Conservation (phyloP, 306 rosid species). For the Phaseolus lunatus region DNA sequence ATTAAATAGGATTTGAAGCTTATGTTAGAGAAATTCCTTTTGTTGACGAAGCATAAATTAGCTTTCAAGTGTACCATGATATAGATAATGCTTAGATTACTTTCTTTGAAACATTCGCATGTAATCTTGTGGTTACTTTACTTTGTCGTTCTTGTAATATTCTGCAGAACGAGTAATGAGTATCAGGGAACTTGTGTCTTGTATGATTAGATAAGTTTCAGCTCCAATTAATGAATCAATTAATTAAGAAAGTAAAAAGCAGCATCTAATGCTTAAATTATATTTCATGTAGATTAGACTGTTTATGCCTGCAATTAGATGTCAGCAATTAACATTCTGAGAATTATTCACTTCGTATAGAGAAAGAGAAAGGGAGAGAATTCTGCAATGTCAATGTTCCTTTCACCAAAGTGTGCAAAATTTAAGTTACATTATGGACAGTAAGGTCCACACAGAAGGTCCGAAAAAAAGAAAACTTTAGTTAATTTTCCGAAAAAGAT, state of each 20-base stretch:
- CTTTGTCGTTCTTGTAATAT: neutral
- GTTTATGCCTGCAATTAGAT: slow-evolving; percentile 7
- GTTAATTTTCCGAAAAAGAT: slow-evolving; percentile 34
- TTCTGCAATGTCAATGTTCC: slow-evolving; percentile 33
- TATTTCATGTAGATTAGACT: slow-evolving; percentile 18
- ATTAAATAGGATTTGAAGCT: neutral
- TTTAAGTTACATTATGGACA: slow-evolving; percentile 48
- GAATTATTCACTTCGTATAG: slow-evolving; percentile 17
- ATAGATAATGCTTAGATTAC: neutral
- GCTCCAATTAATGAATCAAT: neutral
- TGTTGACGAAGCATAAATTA: neutral
- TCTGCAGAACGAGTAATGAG: neutral
- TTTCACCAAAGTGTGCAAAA: slow-evolving; percentile 48
- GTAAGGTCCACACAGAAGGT: slow-evolving; percentile 42
- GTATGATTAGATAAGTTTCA: neutral
- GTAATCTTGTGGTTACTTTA: neutral
- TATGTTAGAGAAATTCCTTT: neutral
- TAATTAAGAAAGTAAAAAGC: slow-evolving; percentile 5
- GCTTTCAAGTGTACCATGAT: neutral
- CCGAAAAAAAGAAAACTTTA: slow-evolving; percentile 33
- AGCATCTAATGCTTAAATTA: slow-evolving; percentile 37
- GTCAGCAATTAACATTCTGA: slow-evolving; percentile 35
- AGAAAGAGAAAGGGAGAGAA: slow-evolving; percentile 1
- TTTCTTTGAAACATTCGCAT: neutral
- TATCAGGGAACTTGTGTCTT: neutral